Conservation (phyloP, 768 basidiomycete genomes). For the Leccinum obscurum region DNA sequence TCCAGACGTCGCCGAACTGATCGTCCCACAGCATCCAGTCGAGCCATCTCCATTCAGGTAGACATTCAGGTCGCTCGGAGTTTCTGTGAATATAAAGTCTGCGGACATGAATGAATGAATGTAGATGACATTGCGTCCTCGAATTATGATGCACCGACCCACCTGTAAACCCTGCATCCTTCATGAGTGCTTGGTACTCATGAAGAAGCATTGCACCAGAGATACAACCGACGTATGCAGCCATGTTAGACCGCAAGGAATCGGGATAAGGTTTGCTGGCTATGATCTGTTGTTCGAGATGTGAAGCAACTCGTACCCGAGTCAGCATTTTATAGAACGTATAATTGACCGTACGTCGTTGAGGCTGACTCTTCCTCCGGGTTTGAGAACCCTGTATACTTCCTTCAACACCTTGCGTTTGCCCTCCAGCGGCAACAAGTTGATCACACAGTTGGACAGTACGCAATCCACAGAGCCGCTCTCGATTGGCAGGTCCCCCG, state of each 20-base stretch:
- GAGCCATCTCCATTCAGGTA: slow-evolving; percentile 26
- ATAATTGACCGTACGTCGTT: slow-evolving; percentile 44
- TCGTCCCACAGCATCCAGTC: slow-evolving; percentile 8
- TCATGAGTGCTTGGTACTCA: slow-evolving; percentile 40
- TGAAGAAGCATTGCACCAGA: slow-evolving; percentile 43
- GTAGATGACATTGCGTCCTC: not conserved
- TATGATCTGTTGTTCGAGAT: slow-evolving; percentile 40
- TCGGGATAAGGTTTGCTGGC: slow-evolving; percentile 47
- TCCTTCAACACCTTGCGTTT: slow-evolving; percentile 49
- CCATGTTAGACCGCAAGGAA: slow-evolving; percentile 40
- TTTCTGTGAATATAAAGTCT: slow-evolving; percentile 46
- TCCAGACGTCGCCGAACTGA: not conserved
- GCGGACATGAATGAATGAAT: not conserved
- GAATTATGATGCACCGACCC: not conserved
- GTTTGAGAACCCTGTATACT: slow-evolving; percentile 49
- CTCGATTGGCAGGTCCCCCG: slow-evolving; percentile 47
- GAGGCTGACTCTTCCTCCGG: slow-evolving; percentile 54
- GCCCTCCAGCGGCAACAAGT: slow-evolving; percentile 43
- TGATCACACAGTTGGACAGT: slow-evolving; percentile 58
- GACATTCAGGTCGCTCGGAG: slow-evolving; percentile 41
- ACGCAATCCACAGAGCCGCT: slow-evolving; percentile 53
- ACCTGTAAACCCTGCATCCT: slow-evolving; percentile 45
- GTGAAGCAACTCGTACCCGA: not conserved
- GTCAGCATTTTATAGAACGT: not conserved
- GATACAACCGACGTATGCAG: slow-evolving; percentile 46